phyloP scores from a whole-genome alignment of 345 rosid genomes.

The Conringia planisiliqua region DNA sequence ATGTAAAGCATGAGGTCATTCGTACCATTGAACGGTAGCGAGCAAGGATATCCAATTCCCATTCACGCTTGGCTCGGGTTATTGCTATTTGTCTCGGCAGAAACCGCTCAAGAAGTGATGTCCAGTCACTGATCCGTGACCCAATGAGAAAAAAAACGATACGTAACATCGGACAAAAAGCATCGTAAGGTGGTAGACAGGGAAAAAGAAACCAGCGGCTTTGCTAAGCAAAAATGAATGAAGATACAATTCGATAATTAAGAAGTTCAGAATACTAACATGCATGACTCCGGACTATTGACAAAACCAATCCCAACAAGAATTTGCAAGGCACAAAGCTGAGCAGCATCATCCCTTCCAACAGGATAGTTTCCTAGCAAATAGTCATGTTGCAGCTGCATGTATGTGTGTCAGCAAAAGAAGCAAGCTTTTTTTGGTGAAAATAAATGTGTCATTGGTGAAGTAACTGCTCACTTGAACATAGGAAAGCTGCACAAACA shows the following conservation, averaged over 20 bases:
- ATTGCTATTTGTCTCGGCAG: constrained; percentile 95
- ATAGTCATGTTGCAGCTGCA: constrained; percentile 97
- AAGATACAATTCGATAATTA: not conserved
- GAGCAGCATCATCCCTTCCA: constrained; percentile 99
- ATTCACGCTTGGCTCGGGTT: constrained; percentile 89
- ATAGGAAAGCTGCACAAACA: constrained; percentile 94
- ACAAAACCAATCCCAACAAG: constrained; percentile 89
- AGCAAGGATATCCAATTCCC: constrained; percentile 93
- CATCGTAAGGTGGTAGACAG: not conserved
- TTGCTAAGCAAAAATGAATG: not conserved
- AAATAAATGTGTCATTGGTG: not conserved
- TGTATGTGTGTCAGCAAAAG: constrained; percentile 28
- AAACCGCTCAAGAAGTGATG: constrained; percentile 80
- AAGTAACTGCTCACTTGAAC: constrained; percentile 69
- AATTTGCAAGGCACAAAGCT: constrained; percentile 91
- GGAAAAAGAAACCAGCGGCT: not conserved
- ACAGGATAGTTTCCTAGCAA: constrained; percentile 95
- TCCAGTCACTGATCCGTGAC: constrained; percentile 69
- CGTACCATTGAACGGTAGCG: constrained; percentile 84
- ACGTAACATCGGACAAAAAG: not conserved
- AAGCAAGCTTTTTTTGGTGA: not conserved
- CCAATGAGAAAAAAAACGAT: constrained; percentile 13
- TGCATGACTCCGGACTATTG: constrained; percentile 81
- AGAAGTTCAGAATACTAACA: constrained; percentile 45
- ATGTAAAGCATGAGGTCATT: constrained; percentile 4